Evolutionary conservation across 176 grass and related monocot genomes (phyloP).

Genomic region (Cenchrus americanus): DNA sequence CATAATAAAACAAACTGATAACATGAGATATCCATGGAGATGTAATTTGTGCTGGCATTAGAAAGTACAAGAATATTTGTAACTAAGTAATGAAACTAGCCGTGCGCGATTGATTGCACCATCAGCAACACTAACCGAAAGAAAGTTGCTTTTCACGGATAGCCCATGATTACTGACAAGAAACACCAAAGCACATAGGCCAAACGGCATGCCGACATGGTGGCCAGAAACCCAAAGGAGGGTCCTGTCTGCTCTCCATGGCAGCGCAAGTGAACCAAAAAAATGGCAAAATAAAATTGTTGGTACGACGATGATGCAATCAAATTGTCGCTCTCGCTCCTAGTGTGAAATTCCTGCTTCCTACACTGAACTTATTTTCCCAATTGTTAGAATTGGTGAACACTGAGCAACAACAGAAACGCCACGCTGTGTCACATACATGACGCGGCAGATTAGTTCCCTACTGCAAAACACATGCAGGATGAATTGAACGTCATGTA

Average conservation of each 20-base stretch:
- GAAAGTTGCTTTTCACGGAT: not conserved
- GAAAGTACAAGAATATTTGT: not conserved
- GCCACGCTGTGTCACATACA: not conserved
- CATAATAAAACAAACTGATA: too few species aligned
- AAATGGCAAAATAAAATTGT: not conserved
- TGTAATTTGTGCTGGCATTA: too few species aligned
- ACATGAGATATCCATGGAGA: too few species aligned
- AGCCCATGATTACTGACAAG: not conserved
- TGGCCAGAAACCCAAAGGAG: not conserved
- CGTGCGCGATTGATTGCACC: not conserved
- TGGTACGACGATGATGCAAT: not conserved
- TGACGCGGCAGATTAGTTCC: not conserved
- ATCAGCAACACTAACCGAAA: slow-evolving; percentile 25
- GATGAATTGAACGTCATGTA: not conserved
- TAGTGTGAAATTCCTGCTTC: not conserved
- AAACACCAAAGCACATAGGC: not conserved
- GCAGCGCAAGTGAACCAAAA: not conserved
- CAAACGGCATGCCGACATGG: slow-evolving; percentile 40
- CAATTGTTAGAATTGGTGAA: not conserved
- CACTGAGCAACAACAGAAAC: not conserved
- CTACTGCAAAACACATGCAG: too few species aligned
- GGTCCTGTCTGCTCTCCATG: not conserved
- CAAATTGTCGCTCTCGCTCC: not conserved
- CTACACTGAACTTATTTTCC: not conserved
- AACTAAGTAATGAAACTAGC: not conserved